Evolutionary conservation across 306 rosid species (phyloP), one percentile per base, ranked within the genome.

Genomic region (Coriaria nepalensis): DNA sequence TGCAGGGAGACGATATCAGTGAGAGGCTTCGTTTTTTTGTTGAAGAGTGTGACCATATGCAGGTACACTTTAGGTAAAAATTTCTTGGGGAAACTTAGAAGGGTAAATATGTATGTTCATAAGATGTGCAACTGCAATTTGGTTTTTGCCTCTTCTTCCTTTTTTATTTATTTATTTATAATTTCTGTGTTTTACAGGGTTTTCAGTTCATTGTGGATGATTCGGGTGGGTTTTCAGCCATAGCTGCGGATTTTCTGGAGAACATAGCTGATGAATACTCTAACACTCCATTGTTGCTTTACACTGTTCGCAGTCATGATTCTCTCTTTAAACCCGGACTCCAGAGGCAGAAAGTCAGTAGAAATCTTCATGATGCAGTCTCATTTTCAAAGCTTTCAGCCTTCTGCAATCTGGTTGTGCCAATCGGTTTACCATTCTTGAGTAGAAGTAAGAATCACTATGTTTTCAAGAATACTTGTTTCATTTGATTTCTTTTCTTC

Each of bases 31-130:
- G 95, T 13, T 75, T 78, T 68, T 88, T 81, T 37, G 82, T 81
- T 9, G 97, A 83, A 71, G 97, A 88, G 73, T 78, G 90, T 66
- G 97, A 88, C 60, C 76, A 84, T 65, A 65, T 83, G 49, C 97
- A 81, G 86, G 97, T 83, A 64, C 56, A n/a, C n/a, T n/a, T n/a
- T n/a, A n/a, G n/a, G n/a, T n/a, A n/a, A n/a, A n/a, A n/a, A n/a
- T n/a, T n/a, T n/a, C n/a, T n/a, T n/a, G n/a, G n/a, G n/a, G n/a
- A n/a, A n/a, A n/a, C n/a, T n/a, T n/a, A n/a, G n/a, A n/a, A n/a
- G n/a, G n/a, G n/a, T n/a, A n/a, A n/a, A n/a, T n/a, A n/a, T n/a
- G n/a, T n/a, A n/a, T n/a, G n/a, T n/a, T n/a, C n/a, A n/a, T n/a
- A n/a, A n/a, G n/a, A n/a, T n/a, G n/a, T n/a, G n/a, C n/a, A n/a